phyloP scores from a whole-genome alignment of 495 filamentous ascomycete species.

The Penicillium egyptiacum region DNA sequence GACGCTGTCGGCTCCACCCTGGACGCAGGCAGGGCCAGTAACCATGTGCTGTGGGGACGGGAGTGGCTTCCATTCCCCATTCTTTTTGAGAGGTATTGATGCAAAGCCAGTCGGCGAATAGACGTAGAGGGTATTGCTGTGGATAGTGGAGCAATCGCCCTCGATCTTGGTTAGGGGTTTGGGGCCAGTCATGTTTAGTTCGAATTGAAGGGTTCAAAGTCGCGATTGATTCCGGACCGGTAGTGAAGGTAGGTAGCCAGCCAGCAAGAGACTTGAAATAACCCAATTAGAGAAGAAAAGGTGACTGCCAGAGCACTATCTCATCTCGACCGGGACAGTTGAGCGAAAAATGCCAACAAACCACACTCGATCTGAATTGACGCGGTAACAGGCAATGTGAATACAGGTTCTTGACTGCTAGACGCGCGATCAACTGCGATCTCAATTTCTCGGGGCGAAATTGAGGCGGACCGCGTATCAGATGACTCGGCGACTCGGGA shows the following conservation, averaged over 20 bases:
- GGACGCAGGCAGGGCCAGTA: conserved; percentile 74
- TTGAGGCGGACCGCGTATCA: background rate
- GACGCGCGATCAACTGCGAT: background rate
- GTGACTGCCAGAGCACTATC: conserved; percentile 48
- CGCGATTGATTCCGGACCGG: conserved; percentile 34
- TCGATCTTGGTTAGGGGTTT: conserved; percentile 63
- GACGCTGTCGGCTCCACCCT: conserved; percentile 50
- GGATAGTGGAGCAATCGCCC: conserved; percentile 78
- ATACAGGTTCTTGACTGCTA: background rate
- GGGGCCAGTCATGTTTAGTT: conserved; percentile 59
- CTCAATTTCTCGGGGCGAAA: conserved; percentile 1
- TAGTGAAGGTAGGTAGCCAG: conserved; percentile 31
- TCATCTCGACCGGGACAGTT: conserved; percentile 30
- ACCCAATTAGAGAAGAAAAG: conserved; percentile 24
- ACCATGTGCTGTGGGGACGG: conserved; percentile 61
- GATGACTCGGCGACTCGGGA: conserved; percentile 13
- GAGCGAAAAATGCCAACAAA: background rate
- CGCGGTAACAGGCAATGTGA: background rate
- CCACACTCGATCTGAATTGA: background rate
- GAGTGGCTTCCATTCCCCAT: conserved; percentile 68
- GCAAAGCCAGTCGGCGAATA: conserved; percentile 77
- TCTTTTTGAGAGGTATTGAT: conserved; percentile 64
- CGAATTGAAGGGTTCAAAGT: conserved; percentile 24
- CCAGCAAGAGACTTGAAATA: conserved; percentile 24
- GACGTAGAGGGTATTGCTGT: conserved; percentile 81